Evolutionary conservation across 306 rosid genomes (phyloP).

Genomic region (Sindora glabra): DNA sequence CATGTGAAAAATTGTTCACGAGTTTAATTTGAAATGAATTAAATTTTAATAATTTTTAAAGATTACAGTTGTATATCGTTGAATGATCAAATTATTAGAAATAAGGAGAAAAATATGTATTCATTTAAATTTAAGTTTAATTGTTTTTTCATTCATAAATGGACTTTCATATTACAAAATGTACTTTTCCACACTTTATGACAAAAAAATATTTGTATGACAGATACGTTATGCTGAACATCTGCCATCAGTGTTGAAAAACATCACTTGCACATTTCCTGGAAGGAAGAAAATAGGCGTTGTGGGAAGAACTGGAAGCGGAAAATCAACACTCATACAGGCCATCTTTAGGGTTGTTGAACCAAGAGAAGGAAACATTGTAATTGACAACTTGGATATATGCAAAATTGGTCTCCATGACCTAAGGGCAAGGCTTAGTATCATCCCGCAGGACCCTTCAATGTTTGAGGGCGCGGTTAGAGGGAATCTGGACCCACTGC

Average conservation of each 20-base stretch:
- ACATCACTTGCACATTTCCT: slow-evolving; percentile 80
- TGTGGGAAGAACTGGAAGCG: slow-evolving; percentile 95
- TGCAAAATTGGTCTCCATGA: slow-evolving; percentile 86
- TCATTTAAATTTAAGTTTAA: too few relatives aligned
- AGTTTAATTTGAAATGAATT: too few relatives aligned
- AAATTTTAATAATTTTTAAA: too few relatives aligned
- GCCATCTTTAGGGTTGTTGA: slow-evolving; percentile 88
- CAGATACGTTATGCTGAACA: slow-evolving; percentile 95
- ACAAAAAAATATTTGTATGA: not conserved
- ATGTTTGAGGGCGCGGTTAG: slow-evolving; percentile 92
- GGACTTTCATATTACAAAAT: not conserved
- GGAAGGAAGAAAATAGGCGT: slow-evolving; percentile 86
- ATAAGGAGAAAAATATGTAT: too few relatives aligned
- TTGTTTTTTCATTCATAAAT: not conserved
- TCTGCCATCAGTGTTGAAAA: slow-evolving; percentile 71
- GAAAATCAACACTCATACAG: slow-evolving; percentile 92
- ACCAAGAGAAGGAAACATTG: slow-evolving; percentile 78
- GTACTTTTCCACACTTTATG: slow-evolving; percentile 3
- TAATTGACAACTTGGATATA: slow-evolving; percentile 68
- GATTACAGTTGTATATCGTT: too few relatives aligned
- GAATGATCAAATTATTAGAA: too few relatives aligned
- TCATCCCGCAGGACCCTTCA: slow-evolving; percentile 88
- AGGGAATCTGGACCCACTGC: slow-evolving; percentile 76
- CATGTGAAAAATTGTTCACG: too few relatives aligned
- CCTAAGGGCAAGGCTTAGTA: slow-evolving; percentile 82